Evolutionary conservation across 1,139 yeast genomes (phyloP).

Genomic region (Geotrichum histeridarum): DNA sequence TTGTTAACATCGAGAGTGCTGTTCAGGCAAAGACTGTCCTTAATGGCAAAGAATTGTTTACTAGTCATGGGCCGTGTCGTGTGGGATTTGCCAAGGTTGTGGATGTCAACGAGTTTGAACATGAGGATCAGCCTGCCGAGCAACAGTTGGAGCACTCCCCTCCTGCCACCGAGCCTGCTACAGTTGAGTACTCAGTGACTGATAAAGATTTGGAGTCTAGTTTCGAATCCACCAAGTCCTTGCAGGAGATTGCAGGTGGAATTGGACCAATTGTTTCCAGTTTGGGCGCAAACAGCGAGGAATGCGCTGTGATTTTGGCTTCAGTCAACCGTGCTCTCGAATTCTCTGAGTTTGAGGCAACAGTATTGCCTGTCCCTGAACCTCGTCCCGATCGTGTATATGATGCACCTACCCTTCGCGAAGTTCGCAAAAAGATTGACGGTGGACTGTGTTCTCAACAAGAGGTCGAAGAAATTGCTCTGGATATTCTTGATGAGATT

Average conservation of each 20-base stretch:
- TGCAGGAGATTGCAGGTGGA: constrained; percentile 31
- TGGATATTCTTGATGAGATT: constrained; percentile 81
- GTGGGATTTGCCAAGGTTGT: constrained; percentile 41
- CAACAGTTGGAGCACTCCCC: neutral
- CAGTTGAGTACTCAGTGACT: constrained; percentile 22
- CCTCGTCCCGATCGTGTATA: constrained; percentile 52
- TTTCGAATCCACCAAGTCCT: constrained; percentile 28
- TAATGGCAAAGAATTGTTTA: constrained; percentile 75
- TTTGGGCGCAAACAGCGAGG: constrained; percentile 35
- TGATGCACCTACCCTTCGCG: constrained; percentile 78
- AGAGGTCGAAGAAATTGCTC: constrained; percentile 76
- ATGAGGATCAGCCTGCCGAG: constrained; percentile 1
- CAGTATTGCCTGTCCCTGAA: constrained; percentile 35
- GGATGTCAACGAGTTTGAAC: constrained; percentile 12
- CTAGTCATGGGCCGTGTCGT: constrained; percentile 50
- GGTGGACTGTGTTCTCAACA: constrained; percentile 40
- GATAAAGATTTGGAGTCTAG: constrained; percentile 22
- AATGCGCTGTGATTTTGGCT: constrained; percentile 23
- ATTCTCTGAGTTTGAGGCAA: constrained; percentile 27
- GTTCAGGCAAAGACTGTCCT: constrained; percentile 69
- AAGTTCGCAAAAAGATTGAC: constrained; percentile 49
- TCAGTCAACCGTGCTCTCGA: constrained; percentile 31
- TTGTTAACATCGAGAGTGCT: constrained; percentile 68
- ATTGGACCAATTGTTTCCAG: constrained; percentile 30
- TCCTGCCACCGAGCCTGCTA: neutral